Evolutionary conservation across 208 protist genomes (phyloP), one percentile per base, ranked within the genome.

Genomic region (Tritrichomonas musculus): DNA sequence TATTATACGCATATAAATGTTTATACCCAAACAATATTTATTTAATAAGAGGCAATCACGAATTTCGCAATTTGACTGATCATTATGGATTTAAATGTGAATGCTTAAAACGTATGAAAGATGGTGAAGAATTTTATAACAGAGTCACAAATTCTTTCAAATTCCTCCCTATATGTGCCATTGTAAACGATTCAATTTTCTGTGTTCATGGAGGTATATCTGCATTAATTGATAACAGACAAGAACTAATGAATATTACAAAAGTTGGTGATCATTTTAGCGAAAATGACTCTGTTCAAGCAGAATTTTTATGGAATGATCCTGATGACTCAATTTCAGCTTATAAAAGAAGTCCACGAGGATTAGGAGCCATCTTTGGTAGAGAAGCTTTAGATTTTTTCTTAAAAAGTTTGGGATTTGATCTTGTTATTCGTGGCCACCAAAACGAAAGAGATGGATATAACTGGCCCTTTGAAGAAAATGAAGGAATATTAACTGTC

Each of bases 401-500:
- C 94, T 99, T 98, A 94, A 98, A 99, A 93, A 98, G 98, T 94
- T 99, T 99, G 94, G 97, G 97, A 88, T 96, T 99, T 36, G 98
- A 97, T 82, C 97, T 99, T 1, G 97, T 99, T 60, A 96, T 97
- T 2, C 72, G 95, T 20, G 95, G 95, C 11, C 95, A 96, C 60
- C 95, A 96, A 94, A 77, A 96, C 1, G 93, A 95, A 22, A 95
- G 95, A 88, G 92, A 93, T 22, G 98, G 98, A 17, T 99, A 99
- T 96, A 98, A 98, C 92, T n/a, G n/a, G n/a, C n/a, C n/a, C n/a
- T 99, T 98, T 98, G 97, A 96, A 44, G 98, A 99, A 93, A 97
- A 98, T 94, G 96, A 98, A 44, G 97, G 98, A 93, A 97, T 99
- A 0, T 98, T 99, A n/a, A 99, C 99, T 27, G 97, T 99, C 93